Evolutionary conservation across 352 stramenopile genomes (phyloP).

Genomic region (Globisporangium okanoganense): DNA sequence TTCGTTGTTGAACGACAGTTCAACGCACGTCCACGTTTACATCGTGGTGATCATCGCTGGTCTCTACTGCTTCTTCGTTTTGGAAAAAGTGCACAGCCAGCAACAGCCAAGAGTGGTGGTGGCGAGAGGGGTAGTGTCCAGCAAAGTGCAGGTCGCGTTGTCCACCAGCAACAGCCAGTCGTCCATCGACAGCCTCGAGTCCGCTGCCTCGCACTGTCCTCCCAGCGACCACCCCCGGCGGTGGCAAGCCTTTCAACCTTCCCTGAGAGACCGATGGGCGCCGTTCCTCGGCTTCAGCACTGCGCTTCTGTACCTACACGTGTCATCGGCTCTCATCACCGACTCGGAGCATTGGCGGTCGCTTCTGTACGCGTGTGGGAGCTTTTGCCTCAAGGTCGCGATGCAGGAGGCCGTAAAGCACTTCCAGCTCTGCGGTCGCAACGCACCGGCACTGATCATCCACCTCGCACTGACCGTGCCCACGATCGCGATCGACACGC

Average conservation of each 20-base stretch:
- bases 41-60: background rate
- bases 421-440: slow-evolving; percentile 14
- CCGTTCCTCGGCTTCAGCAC: slow-evolving; percentile 8
- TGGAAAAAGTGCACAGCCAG: background rate
- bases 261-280: slow-evolving; percentile 1
- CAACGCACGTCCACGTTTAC: background rate
- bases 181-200: background rate
- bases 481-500: slow-evolving; percentile 27
- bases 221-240: too few relatives aligned
- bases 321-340: slow-evolving; percentile 2
- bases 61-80: background rate
- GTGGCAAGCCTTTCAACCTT: background rate
- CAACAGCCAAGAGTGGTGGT: background rate
- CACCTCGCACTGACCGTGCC: slow-evolving; percentile 26
- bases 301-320: slow-evolving; percentile 20
- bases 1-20: background rate
- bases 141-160: background rate
- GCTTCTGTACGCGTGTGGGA: slow-evolving; percentile 19
- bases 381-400: slow-evolving; percentile 22
- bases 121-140: background rate
- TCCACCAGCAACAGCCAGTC: slow-evolving; percentile 2
- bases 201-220: background rate
- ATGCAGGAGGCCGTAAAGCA: slow-evolving; percentile 26
- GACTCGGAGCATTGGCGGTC: slow-evolving; percentile 17
- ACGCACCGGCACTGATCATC: slow-evolving; percentile 15